phyloP scores from a whole-genome alignment of 116 monocot genomes.

The Posidonia oceanica region DNA sequence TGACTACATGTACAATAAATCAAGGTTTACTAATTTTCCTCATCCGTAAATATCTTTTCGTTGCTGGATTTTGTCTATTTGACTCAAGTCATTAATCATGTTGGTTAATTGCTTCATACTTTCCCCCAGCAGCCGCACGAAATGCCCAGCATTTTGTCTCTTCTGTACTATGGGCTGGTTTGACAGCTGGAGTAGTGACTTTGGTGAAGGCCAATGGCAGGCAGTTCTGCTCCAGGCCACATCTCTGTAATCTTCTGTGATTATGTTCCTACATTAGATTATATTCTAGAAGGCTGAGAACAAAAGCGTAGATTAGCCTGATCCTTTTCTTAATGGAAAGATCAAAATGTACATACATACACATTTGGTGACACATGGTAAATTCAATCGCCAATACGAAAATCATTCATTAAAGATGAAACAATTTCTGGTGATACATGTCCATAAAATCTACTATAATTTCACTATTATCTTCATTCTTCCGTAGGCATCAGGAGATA shows the following conservation, averaged over 20 bases:
- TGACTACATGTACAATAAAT: conserved; percentile 58
- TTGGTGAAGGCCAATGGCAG: conserved; percentile 82
- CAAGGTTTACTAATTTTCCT: conserved; percentile 35
- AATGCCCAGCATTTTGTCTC: conserved; percentile 50
- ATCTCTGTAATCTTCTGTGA: conserved; percentile 59
- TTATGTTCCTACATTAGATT: neutral
- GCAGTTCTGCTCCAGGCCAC: conserved; percentile 85
- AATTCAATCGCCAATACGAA: too few relatives aligned
- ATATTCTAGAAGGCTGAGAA: too few relatives aligned
- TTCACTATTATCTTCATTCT: too few relatives aligned
- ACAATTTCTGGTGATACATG: too few relatives aligned
- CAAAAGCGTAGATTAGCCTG: too few relatives aligned
- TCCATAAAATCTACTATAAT: too few relatives aligned
- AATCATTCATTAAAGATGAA: too few relatives aligned
- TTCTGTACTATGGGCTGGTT: conserved; percentile 65
- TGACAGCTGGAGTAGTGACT: conserved; percentile 66
- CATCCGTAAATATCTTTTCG: neutral
- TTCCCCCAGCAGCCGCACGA: conserved; percentile 27
- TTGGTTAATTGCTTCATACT: neutral
- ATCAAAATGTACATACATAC: too few relatives aligned
- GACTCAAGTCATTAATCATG: neutral
- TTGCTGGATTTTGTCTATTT: neutral
- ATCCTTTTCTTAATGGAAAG: too few relatives aligned
- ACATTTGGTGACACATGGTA: too few relatives aligned
- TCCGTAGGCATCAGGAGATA: too few relatives aligned